phyloP scores from a whole-genome alignment of 805 yeast species.

The Candida montana region DNA sequence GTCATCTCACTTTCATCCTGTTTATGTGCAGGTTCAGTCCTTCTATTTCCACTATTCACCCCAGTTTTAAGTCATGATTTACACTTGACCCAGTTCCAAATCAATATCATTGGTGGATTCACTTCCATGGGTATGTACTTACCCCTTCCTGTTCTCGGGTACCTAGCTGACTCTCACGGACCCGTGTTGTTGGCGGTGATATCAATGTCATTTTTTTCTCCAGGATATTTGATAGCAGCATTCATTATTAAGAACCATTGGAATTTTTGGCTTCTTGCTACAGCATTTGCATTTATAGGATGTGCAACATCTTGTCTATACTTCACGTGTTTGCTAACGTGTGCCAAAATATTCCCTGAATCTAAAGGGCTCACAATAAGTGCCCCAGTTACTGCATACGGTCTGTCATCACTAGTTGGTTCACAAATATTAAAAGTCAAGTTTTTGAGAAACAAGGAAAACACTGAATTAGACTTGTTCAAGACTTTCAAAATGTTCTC shows the following conservation, averaged over 20 bases:
- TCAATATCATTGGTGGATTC: constrained; percentile 68
- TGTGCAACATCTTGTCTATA: constrained; percentile 68
- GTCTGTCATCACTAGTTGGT: constrained; percentile 71
- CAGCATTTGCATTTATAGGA: constrained; percentile 57
- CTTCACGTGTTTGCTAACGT: constrained; percentile 66
- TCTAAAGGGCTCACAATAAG: constrained; percentile 78
- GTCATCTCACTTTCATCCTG: constrained; percentile 55
- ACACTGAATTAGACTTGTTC: constrained; percentile 37
- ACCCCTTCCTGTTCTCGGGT: constrained; percentile 77
- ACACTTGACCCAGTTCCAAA: constrained; percentile 57
- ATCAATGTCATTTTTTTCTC: constrained; percentile 55
- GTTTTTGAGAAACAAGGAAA: constrained; percentile 21
- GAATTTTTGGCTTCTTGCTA: constrained; percentile 34
- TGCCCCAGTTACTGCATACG: constrained; percentile 84
- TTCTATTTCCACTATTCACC: constrained; percentile 76
- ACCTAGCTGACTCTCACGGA: constrained; percentile 80
- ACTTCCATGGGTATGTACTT: constrained; percentile 80
- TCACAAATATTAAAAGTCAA: constrained; percentile 50
- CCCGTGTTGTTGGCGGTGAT: constrained; percentile 65
- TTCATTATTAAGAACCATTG: constrained; percentile 27
- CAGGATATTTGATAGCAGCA: constrained; percentile 58
- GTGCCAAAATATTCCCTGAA: constrained; percentile 80
- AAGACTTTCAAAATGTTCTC: constrained; percentile 50
- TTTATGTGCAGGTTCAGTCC: constrained; percentile 74
- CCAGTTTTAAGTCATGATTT: constrained; percentile 56